Conservation (phyloP, 768 basidiomycete genomes). For the Termitomyces sp. region DNA sequence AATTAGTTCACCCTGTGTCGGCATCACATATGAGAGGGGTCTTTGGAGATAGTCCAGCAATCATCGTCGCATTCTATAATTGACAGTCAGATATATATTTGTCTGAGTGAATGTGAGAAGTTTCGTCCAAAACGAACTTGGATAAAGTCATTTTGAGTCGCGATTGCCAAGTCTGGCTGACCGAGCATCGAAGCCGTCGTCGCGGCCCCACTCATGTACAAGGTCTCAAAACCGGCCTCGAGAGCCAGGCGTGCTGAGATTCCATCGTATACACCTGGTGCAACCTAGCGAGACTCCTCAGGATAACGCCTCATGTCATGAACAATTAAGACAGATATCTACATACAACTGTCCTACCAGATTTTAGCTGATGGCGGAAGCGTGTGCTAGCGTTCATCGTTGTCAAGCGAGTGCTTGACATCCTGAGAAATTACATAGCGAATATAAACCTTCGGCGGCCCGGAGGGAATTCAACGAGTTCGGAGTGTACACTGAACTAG, state of each 20-base stretch:
- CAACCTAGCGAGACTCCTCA: conserved; percentile 1
- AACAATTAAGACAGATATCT: neutral
- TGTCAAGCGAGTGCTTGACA: neutral
- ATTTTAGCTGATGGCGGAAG: conserved; percentile 6
- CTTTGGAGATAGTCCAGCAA: conserved; percentile 39
- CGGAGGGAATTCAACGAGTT: neutral
- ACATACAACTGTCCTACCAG: conserved; percentile 5
- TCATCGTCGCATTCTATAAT: conserved; percentile 37
- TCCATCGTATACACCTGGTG: conserved; percentile 40
- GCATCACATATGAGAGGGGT: conserved; percentile 50
- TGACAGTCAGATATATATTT: no score
- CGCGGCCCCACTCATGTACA: conserved; percentile 47
- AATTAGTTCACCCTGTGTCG: conserved; percentile 38
- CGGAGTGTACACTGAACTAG: no score
- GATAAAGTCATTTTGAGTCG: conserved; percentile 49
- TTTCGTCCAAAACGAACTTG: conserved; percentile 22
- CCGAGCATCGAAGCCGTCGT: conserved; percentile 52
- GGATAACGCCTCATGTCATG: neutral
- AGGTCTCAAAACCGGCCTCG: conserved; percentile 42
- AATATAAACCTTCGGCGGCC: no score
- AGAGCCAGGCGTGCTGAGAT: conserved; percentile 48
- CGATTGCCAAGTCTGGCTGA: conserved; percentile 49
- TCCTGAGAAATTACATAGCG: neutral
- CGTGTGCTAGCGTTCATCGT: conserved; percentile 10
- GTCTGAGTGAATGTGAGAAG: no score